Percentiles rank a stretch among this genome's conserved stretches.
These are phyloP conservation scores for Xerocomellus chrysenteron DNA, from an alignment of 768 basidiomycete species.

Conservation along the genomic window DNA sequence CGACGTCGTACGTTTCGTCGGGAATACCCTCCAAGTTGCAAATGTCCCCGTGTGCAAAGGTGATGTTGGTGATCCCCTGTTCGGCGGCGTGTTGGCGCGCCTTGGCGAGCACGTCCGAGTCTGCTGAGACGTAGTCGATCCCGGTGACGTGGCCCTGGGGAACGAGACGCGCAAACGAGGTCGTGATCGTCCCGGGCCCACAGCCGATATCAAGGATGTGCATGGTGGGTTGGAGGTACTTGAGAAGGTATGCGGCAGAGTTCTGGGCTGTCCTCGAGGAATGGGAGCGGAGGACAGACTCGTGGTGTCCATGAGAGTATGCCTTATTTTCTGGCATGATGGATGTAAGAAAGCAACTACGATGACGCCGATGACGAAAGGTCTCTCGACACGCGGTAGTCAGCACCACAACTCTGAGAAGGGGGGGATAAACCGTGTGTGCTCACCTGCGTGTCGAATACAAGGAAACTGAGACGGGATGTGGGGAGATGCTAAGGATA, in stretches of 20 bases:
- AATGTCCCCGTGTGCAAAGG: slow-evolving; percentile 41
- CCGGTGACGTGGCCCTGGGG: slow-evolving; percentile 44
- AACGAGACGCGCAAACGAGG: slow-evolving; percentile 41
- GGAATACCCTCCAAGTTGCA: slow-evolving; percentile 38
- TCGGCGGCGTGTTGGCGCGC: slow-evolving; percentile 32
- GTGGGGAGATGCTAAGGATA: no score
- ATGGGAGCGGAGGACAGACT: slow-evolving; percentile 37
- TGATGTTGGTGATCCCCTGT: slow-evolving; percentile 36
- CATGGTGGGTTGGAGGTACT: slow-evolving; percentile 37
- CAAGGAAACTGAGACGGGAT: no score
- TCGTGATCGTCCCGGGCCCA: slow-evolving; percentile 52
- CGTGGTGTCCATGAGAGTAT: slow-evolving; percentile 31
- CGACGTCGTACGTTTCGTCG: slow-evolving; percentile 43
- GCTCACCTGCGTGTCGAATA: no score
- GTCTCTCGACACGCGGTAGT: no score
- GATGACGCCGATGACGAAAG: not conserved
- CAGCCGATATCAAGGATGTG: slow-evolving; percentile 51
- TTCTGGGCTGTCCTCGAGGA: slow-evolving; percentile 40
- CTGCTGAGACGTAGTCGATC: slow-evolving; percentile 35
- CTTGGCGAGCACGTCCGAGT: slow-evolving; percentile 32
- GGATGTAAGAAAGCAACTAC: not conserved
- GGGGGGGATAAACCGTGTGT: no score
- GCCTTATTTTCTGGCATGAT: slow-evolving; percentile 6
- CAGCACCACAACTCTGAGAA: no score
- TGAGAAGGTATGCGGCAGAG: slow-evolving; percentile 42